phyloP scores from a whole-genome alignment of 345 rosid species.

The Aegle marmelos region DNA sequence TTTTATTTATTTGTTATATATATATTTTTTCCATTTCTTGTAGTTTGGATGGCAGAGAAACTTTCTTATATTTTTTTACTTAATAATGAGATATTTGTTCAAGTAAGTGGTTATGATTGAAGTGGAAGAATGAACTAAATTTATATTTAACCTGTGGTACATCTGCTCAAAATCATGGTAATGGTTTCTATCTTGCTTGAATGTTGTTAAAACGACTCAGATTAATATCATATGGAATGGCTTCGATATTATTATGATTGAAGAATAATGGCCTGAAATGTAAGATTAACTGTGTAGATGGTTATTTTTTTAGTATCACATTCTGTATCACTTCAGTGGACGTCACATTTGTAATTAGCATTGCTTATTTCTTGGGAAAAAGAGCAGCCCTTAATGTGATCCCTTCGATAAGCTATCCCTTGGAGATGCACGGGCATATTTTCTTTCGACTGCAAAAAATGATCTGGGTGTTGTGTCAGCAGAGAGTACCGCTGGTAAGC shows the following conservation, averaged over 20 bases:
- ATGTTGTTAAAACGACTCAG: not conserved
- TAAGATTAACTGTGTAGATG: not conserved
- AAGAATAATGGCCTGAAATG: not conserved
- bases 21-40: not conserved
- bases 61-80: not conserved
- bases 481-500: slow-evolving; percentile 76
- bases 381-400: slow-evolving; percentile 16
- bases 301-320: not conserved
- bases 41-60: not conserved
- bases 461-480: slow-evolving; percentile 93
- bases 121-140: not conserved
- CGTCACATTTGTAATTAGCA: not conserved
- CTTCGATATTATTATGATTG: not conserved
- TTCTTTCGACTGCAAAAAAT: slow-evolving; percentile 83
- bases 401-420: slow-evolving; percentile 62
- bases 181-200: not conserved
- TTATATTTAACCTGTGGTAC: not conserved
- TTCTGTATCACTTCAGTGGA: not conserved
- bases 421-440: slow-evolving; percentile 95
- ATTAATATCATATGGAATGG: not conserved
- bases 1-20: not conserved
- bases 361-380: not conserved
- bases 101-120: not conserved
- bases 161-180: not conserved
- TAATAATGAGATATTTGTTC: not conserved